Evolutionary conservation across 495 filamentous ascomycete species (phyloP).

Genomic region (Aspergillus affinis): DNA sequence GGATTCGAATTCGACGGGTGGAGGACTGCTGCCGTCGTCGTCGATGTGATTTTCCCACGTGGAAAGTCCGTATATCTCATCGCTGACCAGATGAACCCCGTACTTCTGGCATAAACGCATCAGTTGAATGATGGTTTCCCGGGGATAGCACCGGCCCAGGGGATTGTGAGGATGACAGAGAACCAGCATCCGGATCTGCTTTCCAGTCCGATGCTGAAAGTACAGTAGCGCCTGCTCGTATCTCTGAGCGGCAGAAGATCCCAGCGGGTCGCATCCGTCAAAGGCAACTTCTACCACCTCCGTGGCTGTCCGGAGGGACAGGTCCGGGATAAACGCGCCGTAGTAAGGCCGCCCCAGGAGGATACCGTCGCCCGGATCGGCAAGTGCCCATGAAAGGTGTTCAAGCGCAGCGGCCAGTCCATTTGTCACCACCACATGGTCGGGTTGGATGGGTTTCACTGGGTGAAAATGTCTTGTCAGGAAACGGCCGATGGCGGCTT

Average conservation of each 20-base stretch:
- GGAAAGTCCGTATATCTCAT: slow-evolving; percentile 63
- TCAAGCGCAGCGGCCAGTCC: slow-evolving; percentile 50
- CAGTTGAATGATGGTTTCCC: slow-evolving; percentile 43
- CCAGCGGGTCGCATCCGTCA: slow-evolving; percentile 45
- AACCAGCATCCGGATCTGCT: slow-evolving; percentile 48
- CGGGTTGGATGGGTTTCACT: slow-evolving; percentile 29
- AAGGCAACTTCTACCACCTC: slow-evolving; percentile 45
- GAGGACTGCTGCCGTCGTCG: slow-evolving; percentile 2
- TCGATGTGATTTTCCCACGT: slow-evolving; percentile 43
- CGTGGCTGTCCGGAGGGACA: slow-evolving; percentile 30
- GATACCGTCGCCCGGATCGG: slow-evolving; percentile 50
- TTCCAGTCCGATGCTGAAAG: slow-evolving; percentile 25
- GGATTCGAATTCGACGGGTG: slow-evolving; percentile 48
- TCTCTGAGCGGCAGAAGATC: slow-evolving; percentile 34
- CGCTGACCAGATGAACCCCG: slow-evolving; percentile 57
- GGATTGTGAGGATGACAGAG: slow-evolving; percentile 65
- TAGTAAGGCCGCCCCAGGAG: slow-evolving; percentile 53
- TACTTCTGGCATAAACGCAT: slow-evolving; percentile 55
- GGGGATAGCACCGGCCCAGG: slow-evolving; percentile 56
- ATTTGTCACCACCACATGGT: slow-evolving; percentile 45
- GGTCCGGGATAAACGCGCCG: slow-evolving; percentile 42
- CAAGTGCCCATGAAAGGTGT: slow-evolving; percentile 42
- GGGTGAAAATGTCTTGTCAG: slow-evolving; percentile 47
- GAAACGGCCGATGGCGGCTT: slow-evolving; percentile 43
- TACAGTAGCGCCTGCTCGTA: slow-evolving; percentile 40